Percentiles rank a stretch among this genome's conserved stretches.
phyloP scores from a whole-genome alignment of 2,329 filamentous ascomycete genomes.

The Bipolaris bicolor region DNA sequence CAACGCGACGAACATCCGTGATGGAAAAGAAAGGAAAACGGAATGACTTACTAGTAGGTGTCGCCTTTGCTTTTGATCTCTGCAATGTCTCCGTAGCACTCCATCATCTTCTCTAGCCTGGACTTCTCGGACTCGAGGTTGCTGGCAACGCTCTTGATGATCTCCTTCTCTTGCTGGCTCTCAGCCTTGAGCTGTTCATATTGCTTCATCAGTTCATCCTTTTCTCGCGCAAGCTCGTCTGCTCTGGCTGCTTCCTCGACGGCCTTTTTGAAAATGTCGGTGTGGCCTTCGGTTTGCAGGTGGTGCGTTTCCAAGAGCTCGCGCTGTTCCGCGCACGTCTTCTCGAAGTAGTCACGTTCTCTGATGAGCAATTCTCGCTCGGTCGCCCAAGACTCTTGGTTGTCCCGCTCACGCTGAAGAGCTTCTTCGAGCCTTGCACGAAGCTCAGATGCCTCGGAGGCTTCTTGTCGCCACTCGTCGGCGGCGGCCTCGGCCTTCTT shows the following conservation, averaged over 20 bases:
- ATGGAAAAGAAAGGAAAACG: conserved; percentile 21
- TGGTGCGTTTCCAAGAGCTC: conserved; percentile 2
- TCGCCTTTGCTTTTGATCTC: conserved; percentile 54
- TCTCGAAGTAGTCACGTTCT: conserved; percentile 58
- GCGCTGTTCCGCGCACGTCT: conserved; percentile 59
- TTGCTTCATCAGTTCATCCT: conserved; percentile 44
- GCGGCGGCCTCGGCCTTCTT: conserved; percentile 58
- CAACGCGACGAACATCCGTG: background rate
- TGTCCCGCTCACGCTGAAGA: conserved; percentile 55
- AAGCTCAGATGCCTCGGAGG: conserved; percentile 45
- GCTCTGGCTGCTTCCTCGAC: conserved; percentile 41
- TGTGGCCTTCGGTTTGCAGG: conserved; percentile 46
- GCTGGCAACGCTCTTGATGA: conserved; percentile 47
- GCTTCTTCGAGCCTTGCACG: conserved; percentile 51
- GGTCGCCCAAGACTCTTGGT: conserved; percentile 56
- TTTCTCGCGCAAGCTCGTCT: conserved; percentile 42
- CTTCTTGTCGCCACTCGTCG: conserved; percentile 56
- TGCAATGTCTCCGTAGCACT: conserved; percentile 50
- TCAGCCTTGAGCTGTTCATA: conserved; percentile 42
- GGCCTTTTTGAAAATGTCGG: conserved; percentile 43
- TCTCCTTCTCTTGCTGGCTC: conserved; percentile 46
- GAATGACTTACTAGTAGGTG: conserved; percentile 53
- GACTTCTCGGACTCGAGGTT: conserved; percentile 52
- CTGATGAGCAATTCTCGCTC: conserved; percentile 47
- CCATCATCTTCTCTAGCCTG: conserved; percentile 52